Conservation (phyloP, 106 monocot species). For the Acorus calamus region DNA sequence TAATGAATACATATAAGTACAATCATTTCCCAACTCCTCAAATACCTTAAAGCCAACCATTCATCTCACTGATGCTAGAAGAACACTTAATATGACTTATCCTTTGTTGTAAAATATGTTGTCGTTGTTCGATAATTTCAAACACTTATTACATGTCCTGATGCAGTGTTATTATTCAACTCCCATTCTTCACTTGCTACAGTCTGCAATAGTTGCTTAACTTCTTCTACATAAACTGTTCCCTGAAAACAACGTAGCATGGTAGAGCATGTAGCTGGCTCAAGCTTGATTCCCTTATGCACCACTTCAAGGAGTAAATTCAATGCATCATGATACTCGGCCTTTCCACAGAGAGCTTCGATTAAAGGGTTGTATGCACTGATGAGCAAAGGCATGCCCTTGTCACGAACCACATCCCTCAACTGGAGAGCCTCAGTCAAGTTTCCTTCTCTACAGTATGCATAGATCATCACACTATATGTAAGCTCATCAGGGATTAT, state of each 20-base stretch:
- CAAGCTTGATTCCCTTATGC: conserved; percentile 20
- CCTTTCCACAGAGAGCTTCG: conserved; percentile 25
- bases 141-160: too few species aligned
- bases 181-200: neutral
- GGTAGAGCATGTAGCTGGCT: conserved; percentile 18
- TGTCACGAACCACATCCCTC: conserved; percentile 16
- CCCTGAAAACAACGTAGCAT: conserved; percentile 20
- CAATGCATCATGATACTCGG: conserved; percentile 20
- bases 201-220: conserved; percentile 21
- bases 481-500: conserved; percentile 50
- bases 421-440: conserved; percentile 33
- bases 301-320: conserved; percentile 30
- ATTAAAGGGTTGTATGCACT: conserved; percentile 19
- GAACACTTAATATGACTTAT: too few species aligned
- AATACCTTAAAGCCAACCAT: too few species aligned
- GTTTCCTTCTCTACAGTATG: conserved; percentile 33
- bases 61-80: too few species aligned
- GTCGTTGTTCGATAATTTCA: too few species aligned
- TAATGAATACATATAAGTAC: too few species aligned
- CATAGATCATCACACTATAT: conserved; percentile 33
- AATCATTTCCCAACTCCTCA: too few species aligned
- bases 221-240: conserved; percentile 24
- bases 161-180: too few species aligned
- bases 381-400: conserved; percentile 13
- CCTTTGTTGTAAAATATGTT: too few species aligned